Evolutionary conservation across 1,139 yeast genomes (phyloP), one percentile per base, ranked within the genome.

Genomic region (Suhomyces bolitotheri): DNA sequence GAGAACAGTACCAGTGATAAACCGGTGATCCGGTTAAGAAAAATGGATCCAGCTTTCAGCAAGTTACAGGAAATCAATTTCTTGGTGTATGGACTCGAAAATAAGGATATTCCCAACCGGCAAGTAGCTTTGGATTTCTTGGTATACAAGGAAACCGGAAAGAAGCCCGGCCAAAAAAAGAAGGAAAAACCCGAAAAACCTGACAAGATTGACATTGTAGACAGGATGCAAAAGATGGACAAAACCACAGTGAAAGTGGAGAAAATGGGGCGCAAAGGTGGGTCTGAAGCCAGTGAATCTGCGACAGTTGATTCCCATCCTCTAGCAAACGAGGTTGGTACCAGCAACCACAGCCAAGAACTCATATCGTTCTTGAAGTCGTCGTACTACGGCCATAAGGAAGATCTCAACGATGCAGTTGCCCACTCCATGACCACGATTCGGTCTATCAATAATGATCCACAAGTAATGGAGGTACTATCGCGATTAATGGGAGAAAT

Each of bases 41-140:
- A 48, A 29, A 48, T 48, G 52, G 52, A 48, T 31, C 52, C 52
- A 4, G 52, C 52, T 1, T 48, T 48, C 39, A 41, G 47, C 25
- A 48, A 48, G 27, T 32, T 48, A 7, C 52, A 48, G 30, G 52
- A 48, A 30, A 46, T 48, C 35, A 48, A 48, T 37, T 47, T 43
- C 27, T 37, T 48, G 38, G 52, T 47, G 22, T 48, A 48, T 28
- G 41, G 41, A 11, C 38, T 48, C 24, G 31, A 36, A 14, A 43
- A 38, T 25, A 48, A 44, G 31, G 51, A 48, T 29, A 48, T 48
- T n/a, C 52, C 52, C 11, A 43, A 48, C 28, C 29, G 52, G 10
- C 44, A 39, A 19, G 30, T 47, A 6, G 51, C 52, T 4, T 33
- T 47, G 34, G 47, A 47, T 30, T 48, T 40, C 27, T 45, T 48